A percentile compares a stretch with the other conserved stretches of the same genome.
Evolutionary conservation across 768 basidiomycete species (phyloP).

Genomic region (Calocybe indica): DNA sequence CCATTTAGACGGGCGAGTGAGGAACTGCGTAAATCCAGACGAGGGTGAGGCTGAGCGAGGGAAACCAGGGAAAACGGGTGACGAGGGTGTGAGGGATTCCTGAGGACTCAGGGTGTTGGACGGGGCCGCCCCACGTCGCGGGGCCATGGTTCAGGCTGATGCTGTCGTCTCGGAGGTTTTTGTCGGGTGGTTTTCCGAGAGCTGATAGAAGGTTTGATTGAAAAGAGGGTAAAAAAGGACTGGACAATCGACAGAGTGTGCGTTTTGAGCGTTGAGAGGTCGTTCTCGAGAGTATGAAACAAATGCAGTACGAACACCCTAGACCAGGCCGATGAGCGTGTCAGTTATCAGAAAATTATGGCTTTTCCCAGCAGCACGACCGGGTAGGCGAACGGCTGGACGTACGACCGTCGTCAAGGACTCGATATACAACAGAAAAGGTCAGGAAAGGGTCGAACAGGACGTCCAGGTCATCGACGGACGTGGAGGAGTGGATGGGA

Average conservation of each 20-base stretch:
- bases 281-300: background rate
- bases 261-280: background rate
- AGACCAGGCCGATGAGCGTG: background rate
- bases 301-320: background rate
- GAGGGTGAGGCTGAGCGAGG: conserved; percentile 64
- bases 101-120: conserved; percentile 34
- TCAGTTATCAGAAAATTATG: too few species aligned
- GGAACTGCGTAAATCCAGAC: conserved; percentile 55
- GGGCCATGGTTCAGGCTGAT: conserved; percentile 32
- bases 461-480: too few species aligned
- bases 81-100: conserved; percentile 23
- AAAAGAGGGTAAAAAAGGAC: background rate
- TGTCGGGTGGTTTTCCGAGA: background rate
- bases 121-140: conserved; percentile 37
- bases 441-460: too few species aligned
- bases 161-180: background rate
- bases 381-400: too few species aligned
- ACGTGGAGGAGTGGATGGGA: too few species aligned
- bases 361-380: background rate
- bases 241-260: background rate
- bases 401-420: too few species aligned
- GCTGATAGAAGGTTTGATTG: background rate
- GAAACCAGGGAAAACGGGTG: conserved; percentile 29
- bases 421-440: too few species aligned
- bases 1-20: conserved; percentile 69